Percentiles rank a stretch among this genome's conserved stretches.
Evolutionary conservation across 306 rosid species (phyloP).

Genomic region (Rosa multiflora): DNA sequence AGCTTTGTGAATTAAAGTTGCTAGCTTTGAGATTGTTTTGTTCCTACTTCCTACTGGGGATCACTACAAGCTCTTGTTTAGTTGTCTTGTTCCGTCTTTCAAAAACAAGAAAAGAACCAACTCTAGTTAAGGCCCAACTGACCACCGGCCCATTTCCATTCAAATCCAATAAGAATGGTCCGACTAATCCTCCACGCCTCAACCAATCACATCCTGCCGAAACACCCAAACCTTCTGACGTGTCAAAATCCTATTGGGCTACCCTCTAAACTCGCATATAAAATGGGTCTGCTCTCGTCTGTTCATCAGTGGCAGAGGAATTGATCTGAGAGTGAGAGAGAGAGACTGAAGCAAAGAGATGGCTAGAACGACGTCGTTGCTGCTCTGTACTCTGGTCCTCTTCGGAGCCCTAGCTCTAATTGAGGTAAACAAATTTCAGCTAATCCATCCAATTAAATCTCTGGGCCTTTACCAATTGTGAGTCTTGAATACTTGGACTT

Average conservation of each 20-base stretch:
- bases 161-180: background rate
- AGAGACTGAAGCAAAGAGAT: constrained; percentile 33
- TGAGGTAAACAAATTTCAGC: constrained; percentile 43
- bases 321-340: constrained; percentile 14
- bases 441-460: background rate
- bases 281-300: background rate
- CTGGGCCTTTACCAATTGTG: background rate
- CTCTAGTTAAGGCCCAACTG: background rate
- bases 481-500: background rate
- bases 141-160: background rate
- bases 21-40: too few relatives aligned
- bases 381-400: constrained; percentile 53
- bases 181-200: background rate
- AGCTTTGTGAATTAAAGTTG: too few relatives aligned
- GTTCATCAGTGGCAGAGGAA: background rate
- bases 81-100: too few relatives aligned
- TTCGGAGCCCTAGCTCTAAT: constrained; percentile 61
- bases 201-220: background rate
- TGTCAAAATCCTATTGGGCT: background rate
- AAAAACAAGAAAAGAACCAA: too few relatives aligned
- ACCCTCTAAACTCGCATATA: background rate
- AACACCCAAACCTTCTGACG: background rate
- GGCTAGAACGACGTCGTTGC: constrained; percentile 60
- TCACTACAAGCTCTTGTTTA: too few relatives aligned
- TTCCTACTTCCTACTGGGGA: too few relatives aligned